Conservation (phyloP, 1,284 basidiomycete species). For the Malassezia pachydermatis region DNA sequence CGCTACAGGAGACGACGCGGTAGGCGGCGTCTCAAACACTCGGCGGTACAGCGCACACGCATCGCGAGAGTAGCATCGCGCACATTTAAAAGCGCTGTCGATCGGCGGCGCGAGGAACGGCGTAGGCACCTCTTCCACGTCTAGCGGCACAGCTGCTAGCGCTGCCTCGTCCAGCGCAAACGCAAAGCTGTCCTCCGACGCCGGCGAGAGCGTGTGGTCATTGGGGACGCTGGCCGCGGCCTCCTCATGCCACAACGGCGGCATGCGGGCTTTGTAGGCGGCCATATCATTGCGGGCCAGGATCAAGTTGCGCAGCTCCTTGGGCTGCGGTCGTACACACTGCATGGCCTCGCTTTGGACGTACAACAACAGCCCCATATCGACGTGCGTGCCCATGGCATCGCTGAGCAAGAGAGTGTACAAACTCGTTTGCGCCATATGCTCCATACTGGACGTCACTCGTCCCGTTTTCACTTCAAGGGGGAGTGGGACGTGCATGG, state of each 20-base stretch:
- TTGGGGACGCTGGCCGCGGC: constrained; percentile 1
- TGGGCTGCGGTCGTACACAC: constrained; percentile 65
- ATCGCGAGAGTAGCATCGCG: constrained; percentile 70
- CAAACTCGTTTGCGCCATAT: constrained; percentile 93
- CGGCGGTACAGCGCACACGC: constrained; percentile 88
- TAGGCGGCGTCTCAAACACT: constrained; percentile 34
- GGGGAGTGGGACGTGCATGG: constrained; percentile 53
- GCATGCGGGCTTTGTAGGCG: constrained; percentile 55
- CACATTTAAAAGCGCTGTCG: constrained; percentile 68
- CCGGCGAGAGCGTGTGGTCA: neutral
- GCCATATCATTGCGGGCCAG: constrained; percentile 76
- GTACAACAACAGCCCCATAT: constrained; percentile 79
- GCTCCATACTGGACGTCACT: constrained; percentile 58
- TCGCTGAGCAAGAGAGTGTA: constrained; percentile 87
- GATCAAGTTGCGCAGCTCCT: constrained; percentile 76
- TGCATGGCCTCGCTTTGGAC: constrained; percentile 75
- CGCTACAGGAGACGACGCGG: constrained; percentile 56
- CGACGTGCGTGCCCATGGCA: constrained; percentile 59
- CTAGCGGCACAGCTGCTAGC: neutral
- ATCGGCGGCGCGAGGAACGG: constrained; percentile 62
- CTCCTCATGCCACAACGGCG: constrained; percentile 9
- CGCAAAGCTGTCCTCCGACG: constrained; percentile 5
- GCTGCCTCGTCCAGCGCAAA: neutral
- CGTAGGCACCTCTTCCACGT: constrained; percentile 9
- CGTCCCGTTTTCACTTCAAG: constrained; percentile 95